Conservation (phyloP, 2,329 filamentous ascomycete genomes). For the Trichoderma polysporum region DNA sequence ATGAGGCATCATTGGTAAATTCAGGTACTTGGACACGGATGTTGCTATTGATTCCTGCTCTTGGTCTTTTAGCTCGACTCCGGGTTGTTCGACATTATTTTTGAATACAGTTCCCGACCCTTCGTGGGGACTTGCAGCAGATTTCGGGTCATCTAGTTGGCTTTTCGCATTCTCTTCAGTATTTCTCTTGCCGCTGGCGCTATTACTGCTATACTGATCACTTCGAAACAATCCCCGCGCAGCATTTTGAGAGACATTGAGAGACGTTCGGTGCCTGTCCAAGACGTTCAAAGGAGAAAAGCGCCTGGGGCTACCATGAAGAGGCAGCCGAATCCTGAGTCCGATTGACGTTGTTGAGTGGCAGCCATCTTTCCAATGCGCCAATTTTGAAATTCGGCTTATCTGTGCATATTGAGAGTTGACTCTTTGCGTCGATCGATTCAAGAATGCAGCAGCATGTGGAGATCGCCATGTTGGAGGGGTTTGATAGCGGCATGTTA, state of each 20-base stretch:
- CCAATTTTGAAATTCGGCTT: neutral
- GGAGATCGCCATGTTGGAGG: slow-evolving; percentile 3
- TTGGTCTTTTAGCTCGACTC: neutral
- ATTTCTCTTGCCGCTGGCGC: neutral
- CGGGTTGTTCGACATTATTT: neutral
- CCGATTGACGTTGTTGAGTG: neutral
- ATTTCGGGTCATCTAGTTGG: neutral
- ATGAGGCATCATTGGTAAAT: slow-evolving; percentile 71
- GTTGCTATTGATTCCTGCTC: slow-evolving; percentile 45
- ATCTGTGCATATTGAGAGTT: neutral
- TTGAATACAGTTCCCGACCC: neutral
- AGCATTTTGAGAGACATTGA: neutral
- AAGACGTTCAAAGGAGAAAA: neutral
- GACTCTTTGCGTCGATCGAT: slow-evolving; percentile 4
- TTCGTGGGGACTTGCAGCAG: neutral
- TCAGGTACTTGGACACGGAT: slow-evolving; percentile 59
- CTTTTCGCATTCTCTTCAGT: neutral
- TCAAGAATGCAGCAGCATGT: neutral
- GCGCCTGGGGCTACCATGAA: neutral
- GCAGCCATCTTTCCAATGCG: neutral
- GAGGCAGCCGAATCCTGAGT: neutral
- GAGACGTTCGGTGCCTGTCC: neutral
- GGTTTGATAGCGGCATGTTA: slow-evolving; percentile 29
- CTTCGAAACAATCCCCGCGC: slow-evolving; percentile 2
- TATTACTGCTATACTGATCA: slow-evolving; percentile 5